Conservation (phyloP, 768 basidiomycete species). For the Trametes villosa region DNA sequence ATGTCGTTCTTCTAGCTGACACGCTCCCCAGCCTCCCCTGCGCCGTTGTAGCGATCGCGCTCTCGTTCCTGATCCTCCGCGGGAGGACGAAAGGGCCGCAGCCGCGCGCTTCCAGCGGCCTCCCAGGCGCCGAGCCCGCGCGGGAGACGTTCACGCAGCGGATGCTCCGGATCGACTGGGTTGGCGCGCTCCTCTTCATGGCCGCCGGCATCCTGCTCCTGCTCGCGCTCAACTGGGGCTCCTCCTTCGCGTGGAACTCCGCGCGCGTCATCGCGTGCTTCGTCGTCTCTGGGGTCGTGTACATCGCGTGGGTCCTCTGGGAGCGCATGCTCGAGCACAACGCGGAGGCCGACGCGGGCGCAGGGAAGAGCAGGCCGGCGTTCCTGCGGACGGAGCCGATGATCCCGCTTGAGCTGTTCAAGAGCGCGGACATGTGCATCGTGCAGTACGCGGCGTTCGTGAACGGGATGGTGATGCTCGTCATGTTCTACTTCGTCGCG, state of each 20-base stretch:
- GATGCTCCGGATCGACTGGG: constrained; percentile 48
- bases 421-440: constrained; percentile 45
- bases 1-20: background rate
- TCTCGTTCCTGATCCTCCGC: constrained; percentile 48
- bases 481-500: constrained; percentile 58
- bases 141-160: constrained; percentile 32
- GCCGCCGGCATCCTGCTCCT: constrained; percentile 49
- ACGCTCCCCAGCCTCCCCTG: constrained; percentile 43
- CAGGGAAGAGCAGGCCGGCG: background rate
- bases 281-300: constrained; percentile 47
- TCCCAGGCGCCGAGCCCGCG: background rate
- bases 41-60: constrained; percentile 38
- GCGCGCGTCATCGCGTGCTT: constrained; percentile 52
- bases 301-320: constrained; percentile 48
- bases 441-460: constrained; percentile 44
- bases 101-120: constrained; percentile 16
- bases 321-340: constrained; percentile 44
- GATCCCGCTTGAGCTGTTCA: constrained; percentile 51
- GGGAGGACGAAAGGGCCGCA: constrained; percentile 32
- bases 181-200: constrained; percentile 50
- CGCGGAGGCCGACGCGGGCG: background rate
- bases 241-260: constrained; percentile 45
- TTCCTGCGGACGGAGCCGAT: constrained; percentile 43
- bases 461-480: constrained; percentile 52
- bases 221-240: constrained; percentile 56